phyloP scores from a whole-genome alignment of 163 green algal species.

The Chloromonas sp. region DNA sequence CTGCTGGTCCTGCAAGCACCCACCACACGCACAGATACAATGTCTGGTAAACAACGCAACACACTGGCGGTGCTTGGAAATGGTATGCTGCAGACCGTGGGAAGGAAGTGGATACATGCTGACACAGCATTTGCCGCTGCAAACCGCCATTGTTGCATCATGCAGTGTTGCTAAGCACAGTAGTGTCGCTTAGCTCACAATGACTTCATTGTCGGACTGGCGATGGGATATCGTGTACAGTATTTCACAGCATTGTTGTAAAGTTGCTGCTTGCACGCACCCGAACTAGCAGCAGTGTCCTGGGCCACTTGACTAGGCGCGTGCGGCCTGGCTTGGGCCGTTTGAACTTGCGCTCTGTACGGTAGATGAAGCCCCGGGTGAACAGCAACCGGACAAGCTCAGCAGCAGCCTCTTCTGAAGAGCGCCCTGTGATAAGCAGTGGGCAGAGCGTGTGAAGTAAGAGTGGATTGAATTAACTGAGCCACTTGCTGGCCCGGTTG shows the following conservation, averaged over 20 bases:
- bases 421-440: no score
- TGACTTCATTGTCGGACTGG: no score
- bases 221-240: not conserved
- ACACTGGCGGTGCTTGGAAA: no score
- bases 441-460: not conserved
- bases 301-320: constrained; percentile 78
- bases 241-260: not conserved
- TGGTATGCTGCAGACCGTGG: no score
- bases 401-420: constrained; percentile 24
- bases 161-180: no score
- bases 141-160: no score
- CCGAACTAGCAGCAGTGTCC: constrained; percentile 56
- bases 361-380: constrained; percentile 44
- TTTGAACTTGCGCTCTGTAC: constrained; percentile 75
- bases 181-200: no score
- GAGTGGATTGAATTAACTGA: not conserved
- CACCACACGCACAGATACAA: not conserved
- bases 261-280: constrained; percentile 3
- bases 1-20: constrained; percentile 21
- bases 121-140: not conserved
- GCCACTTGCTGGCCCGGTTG: not conserved
- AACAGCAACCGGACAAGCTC: constrained; percentile 56
- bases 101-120: no score
- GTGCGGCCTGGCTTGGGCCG: constrained; percentile 82
- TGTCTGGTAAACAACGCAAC: no score